These are phyloP conservation scores for Podospora pseudoanserina DNA, from an alignment of 495 filamentous ascomycete species.

Conservation along the genomic window DNA sequence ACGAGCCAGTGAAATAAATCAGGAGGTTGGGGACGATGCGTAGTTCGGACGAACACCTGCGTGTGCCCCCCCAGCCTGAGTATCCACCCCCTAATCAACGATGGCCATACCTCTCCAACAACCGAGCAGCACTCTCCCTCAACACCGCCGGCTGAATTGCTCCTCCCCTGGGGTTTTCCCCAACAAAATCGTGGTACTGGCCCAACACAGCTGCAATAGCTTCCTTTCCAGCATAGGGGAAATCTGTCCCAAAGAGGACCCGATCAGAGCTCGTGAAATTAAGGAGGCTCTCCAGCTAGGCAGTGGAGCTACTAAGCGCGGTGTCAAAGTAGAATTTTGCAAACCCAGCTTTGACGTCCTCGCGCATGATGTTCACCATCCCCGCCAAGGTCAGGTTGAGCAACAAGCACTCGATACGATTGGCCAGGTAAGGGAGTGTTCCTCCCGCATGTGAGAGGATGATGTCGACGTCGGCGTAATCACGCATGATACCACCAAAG, in stretches of 20 bases:
- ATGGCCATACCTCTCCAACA: not conserved
- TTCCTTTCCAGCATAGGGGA: not conserved
- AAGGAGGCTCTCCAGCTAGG: not conserved
- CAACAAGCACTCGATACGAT: not conserved
- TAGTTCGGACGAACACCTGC: too few species aligned
- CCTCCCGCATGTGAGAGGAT: not conserved
- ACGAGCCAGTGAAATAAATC: not conserved
- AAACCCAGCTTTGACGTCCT: not conserved
- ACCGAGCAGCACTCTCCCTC: not conserved
- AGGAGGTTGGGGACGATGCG: not conserved
- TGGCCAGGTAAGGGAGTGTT: not conserved
- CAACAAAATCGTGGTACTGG: not conserved
- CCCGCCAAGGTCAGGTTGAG: not conserved
- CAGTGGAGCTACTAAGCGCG: not conserved
- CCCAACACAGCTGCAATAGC: not conserved
- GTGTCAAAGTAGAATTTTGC: not conserved
- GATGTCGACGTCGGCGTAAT: not conserved
- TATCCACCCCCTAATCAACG: too few species aligned
- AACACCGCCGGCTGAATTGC: not conserved
- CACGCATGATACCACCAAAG: not conserved
- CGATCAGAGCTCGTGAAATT: not conserved
- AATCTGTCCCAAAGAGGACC: not conserved
- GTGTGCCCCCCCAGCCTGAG: too few species aligned
- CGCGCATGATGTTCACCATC: not conserved
- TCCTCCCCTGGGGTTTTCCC: not conserved